Evolutionary conservation across 768 basidiomycete species (phyloP).

Genomic region (Paxillus ammoniavirescens): DNA sequence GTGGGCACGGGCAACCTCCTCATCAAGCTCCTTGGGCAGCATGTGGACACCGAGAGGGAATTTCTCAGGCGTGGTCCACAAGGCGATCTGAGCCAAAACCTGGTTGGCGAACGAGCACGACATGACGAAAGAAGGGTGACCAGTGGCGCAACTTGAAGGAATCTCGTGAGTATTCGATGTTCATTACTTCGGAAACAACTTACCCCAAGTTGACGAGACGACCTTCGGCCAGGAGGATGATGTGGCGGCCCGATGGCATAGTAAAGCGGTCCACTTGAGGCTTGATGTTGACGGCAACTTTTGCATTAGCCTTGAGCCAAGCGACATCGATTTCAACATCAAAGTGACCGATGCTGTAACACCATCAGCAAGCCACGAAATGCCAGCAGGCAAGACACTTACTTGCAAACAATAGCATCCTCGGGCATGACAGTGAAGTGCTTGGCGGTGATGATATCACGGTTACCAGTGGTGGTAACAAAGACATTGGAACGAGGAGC

Average conservation of each 20-base stretch:
- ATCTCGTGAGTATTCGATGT: constrained; percentile 5
- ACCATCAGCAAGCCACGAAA: constrained; percentile 6
- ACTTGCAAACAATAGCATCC: constrained; percentile 99
- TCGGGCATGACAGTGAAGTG: constrained; percentile 96
- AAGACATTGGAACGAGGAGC: constrained; percentile 88
- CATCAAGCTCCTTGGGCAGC: constrained; percentile 96
- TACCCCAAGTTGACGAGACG: constrained; percentile 98
- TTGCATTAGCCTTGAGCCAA: constrained; percentile 95
- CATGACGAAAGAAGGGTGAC: constrained; percentile 99
- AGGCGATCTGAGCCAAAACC: constrained; percentile 95
- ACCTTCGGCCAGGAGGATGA: constrained; percentile 97
- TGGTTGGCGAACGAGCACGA: constrained; percentile 99
- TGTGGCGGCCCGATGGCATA: constrained; percentile 87
- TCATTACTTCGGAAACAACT: constrained; percentile 15
- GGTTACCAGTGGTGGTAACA: constrained; percentile 97
- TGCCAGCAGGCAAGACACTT: constrained; percentile 29
- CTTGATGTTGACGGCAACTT: constrained; percentile 84
- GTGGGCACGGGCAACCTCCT: constrained; percentile 98
- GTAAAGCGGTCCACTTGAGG: constrained; percentile 99
- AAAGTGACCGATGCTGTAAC: constrained; percentile 75
- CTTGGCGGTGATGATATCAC: constrained; percentile 91
- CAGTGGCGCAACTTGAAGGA: constrained; percentile 79
- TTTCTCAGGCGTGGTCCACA: constrained; percentile 90
- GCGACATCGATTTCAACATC: constrained; percentile 95
- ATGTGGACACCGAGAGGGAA: constrained; percentile 99